A percentile compares a stretch with the other conserved stretches of the same genome.
phyloP scores from a whole-genome alignment of 257 asterid species.

The Salvia splendens region DNA sequence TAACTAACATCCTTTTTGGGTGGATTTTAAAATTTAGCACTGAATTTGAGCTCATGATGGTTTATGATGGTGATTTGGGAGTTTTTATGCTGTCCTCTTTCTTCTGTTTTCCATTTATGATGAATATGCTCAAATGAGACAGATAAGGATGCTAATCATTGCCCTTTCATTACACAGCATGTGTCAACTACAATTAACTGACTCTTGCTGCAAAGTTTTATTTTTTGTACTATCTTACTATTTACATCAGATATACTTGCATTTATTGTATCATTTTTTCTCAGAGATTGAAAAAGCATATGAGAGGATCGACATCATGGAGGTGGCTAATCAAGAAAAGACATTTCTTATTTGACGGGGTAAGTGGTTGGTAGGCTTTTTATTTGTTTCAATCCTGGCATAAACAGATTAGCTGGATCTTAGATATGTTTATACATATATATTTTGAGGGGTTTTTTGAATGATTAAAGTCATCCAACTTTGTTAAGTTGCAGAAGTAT shows the following conservation, averaged over 20 bases:
- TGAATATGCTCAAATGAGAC: background rate
- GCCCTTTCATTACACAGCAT: slow-evolving; percentile 10
- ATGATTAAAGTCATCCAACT: background rate
- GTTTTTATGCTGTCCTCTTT: background rate
- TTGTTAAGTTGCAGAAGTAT: slow-evolving; percentile 1
- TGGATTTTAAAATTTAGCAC: background rate
- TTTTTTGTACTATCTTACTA: background rate
- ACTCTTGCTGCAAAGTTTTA: slow-evolving; percentile 2
- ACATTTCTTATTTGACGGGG: slow-evolving; percentile 64
- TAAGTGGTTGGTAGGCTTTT: slow-evolving; percentile 32
- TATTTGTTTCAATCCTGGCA: background rate
- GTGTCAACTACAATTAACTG: slow-evolving; percentile 11
- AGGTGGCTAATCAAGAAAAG: slow-evolving; percentile 62
- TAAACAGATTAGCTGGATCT: background rate
- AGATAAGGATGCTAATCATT: background rate
- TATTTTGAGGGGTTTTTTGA: background rate
- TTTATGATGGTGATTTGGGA: background rate
- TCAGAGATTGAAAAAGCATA: slow-evolving; percentile 41
- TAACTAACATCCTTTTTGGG: background rate
- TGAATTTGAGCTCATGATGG: slow-evolving; percentile 11
- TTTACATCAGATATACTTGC: slow-evolving; percentile 29
- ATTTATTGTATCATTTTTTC: slow-evolving; percentile 45
- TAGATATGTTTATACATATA: background rate
- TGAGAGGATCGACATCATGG: slow-evolving; percentile 72
- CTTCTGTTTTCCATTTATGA: background rate